These are phyloP conservation scores for bread wheat (Triticum aestivum) DNA, from an alignment of 176 grass and related monocot genomes.

Conservation along the genomic window DNA sequence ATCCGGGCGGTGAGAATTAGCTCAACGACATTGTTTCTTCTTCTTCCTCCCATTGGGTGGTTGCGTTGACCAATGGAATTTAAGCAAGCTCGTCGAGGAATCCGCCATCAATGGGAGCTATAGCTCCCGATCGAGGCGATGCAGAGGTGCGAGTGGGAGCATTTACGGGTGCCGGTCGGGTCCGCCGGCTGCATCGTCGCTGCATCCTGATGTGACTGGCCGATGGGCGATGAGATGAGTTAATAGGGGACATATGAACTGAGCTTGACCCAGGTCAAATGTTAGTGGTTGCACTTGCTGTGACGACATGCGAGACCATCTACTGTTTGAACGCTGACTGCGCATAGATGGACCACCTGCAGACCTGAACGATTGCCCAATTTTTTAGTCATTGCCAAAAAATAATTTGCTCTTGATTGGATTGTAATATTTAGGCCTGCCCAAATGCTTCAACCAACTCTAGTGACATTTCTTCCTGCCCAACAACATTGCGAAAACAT, in stretches of 20 bases:
- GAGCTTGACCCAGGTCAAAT: constrained; percentile 36
- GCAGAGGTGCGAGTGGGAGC: background rate
- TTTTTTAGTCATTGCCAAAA: background rate
- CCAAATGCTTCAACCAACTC: too few species aligned
- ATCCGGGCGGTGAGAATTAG: constrained; percentile 28
- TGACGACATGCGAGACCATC: background rate
- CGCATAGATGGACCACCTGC: background rate
- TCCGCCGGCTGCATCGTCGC: background rate
- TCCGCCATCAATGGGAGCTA: background rate
- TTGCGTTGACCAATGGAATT: constrained; percentile 3
- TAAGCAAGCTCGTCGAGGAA: background rate
- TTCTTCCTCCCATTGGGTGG: background rate
- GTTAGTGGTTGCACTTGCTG: background rate
- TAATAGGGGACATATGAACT: constrained; percentile 16
- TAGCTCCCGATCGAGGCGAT: background rate
- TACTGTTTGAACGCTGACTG: background rate
- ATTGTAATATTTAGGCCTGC: too few species aligned
- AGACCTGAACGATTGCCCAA: background rate
- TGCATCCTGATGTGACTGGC: constrained; percentile 19
- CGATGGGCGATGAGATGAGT: constrained; percentile 6
- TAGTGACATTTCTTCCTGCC: background rate
- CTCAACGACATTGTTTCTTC: background rate
- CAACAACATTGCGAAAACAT: background rate
- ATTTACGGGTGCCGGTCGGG: constrained; percentile 16
- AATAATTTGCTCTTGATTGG: background rate